Conservation (phyloP, 202 grass and related monocot genomes). For the Elaeis oleifera region DNA sequence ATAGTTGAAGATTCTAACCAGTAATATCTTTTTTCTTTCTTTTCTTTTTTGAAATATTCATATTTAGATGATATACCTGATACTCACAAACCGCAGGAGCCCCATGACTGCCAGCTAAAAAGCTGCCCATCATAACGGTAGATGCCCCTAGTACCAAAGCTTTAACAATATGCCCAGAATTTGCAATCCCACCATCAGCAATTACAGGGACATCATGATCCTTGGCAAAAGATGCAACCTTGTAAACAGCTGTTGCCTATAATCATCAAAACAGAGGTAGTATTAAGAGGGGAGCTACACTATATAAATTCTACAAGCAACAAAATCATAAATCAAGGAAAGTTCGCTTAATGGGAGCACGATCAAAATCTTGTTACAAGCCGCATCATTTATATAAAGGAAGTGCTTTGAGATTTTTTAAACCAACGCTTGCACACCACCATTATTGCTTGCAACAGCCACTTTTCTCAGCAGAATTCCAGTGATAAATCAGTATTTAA, state of each 20-base stretch:
- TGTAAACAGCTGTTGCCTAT: constrained; percentile 89
- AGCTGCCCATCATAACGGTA: constrained; percentile 96
- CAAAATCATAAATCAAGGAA: too few relatives aligned
- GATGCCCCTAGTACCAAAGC: constrained; percentile 72
- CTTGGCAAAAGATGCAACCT: constrained; percentile 87
- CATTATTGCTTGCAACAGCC: too few relatives aligned
- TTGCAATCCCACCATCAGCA: constrained; percentile 93
- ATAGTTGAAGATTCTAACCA: not conserved
- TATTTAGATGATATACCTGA: constrained; percentile 33
- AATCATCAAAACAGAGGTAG: constrained; percentile 22
- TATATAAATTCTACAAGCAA: not conserved
- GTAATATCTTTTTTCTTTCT: not conserved
- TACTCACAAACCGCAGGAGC: constrained; percentile 70
- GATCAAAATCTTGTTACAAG: too few relatives aligned
- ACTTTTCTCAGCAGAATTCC: too few relatives aligned
- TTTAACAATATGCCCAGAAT: constrained; percentile 91
- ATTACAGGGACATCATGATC: constrained; percentile 78
- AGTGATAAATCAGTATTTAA: too few relatives aligned
- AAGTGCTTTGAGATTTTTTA: too few relatives aligned
- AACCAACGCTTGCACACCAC: too few relatives aligned
- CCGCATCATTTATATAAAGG: too few relatives aligned
- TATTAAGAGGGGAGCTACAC: constrained; percentile 5
- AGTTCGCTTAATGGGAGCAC: too few relatives aligned
- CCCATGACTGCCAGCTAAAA: constrained; percentile 85
- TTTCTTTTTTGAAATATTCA: not conserved